A percentile compares a stretch with the other conserved stretches of the same genome.
These are phyloP conservation scores for Globisporangium lucens DNA, from an alignment of 352 stramenopile species.

Conservation along the genomic window DNA sequence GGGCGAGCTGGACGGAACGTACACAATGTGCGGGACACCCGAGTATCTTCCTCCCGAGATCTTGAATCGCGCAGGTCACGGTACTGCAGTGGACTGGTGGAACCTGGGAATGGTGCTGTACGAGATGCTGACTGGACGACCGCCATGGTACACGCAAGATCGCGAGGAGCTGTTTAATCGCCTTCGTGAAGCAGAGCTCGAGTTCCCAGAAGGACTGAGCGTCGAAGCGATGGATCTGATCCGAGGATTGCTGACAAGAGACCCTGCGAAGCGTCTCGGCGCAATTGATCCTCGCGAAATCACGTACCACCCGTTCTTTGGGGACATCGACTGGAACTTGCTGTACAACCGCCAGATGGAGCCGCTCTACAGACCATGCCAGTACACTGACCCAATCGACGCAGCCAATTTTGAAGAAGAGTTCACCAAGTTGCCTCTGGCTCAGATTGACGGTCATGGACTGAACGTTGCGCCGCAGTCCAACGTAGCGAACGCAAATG, in stretches of 20 bases:
- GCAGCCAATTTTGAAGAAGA: constrained; percentile 85
- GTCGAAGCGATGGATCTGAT: constrained; percentile 76
- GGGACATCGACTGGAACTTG: constrained; percentile 78
- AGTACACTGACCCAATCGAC: constrained; percentile 82
- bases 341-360: constrained; percentile 74
- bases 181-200: constrained; percentile 59
- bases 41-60: constrained; percentile 85
- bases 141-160: constrained; percentile 81
- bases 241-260: constrained; percentile 88
- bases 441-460: constrained; percentile 63
- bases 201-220: constrained; percentile 70
- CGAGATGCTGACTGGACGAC: constrained; percentile 76
- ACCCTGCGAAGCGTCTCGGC: constrained; percentile 91
- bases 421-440: constrained; percentile 74
- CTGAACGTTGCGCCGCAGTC: constrained; percentile 59
- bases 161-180: constrained; percentile 71
- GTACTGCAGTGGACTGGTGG: constrained; percentile 84
- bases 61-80: constrained; percentile 72
- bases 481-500: not conserved
- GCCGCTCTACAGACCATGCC: constrained; percentile 77
- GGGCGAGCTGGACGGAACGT: constrained; percentile 67
- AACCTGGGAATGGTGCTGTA: constrained; percentile 83
- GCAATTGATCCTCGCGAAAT: constrained; percentile 73
- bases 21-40: constrained; percentile 86
- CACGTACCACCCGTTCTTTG: constrained; percentile 82